Evolutionary conservation across 2,329 filamentous ascomycete genomes (phyloP).

Genomic region (Cyphellophora europaea): DNA sequence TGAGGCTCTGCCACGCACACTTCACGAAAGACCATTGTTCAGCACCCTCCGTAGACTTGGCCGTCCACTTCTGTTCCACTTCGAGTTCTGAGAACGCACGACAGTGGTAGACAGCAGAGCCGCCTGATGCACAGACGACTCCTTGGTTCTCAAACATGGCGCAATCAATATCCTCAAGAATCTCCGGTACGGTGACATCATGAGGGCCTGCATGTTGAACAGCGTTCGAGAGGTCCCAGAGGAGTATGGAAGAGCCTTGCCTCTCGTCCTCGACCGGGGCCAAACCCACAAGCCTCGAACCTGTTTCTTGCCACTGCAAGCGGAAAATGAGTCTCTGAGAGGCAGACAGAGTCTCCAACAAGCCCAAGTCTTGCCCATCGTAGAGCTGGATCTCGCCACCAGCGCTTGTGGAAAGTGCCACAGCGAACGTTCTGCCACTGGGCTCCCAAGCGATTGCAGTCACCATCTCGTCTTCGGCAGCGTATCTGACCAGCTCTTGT

Average conservation of each 20-base stretch:
- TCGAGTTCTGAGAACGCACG: conserved; percentile 12
- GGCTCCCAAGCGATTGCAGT: conserved; percentile 38
- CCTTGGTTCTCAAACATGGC: conserved; percentile 28
- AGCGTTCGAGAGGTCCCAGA: conserved; percentile 29
- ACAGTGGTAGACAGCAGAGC: conserved; percentile 16
- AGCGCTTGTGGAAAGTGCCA: conserved; percentile 35
- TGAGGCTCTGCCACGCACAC: conserved; percentile 21
- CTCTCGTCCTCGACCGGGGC: conserved; percentile 28
- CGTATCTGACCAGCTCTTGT: conserved; percentile 10
- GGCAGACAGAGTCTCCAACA: conserved; percentile 34
- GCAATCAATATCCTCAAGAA: conserved; percentile 35
- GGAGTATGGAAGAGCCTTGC: conserved; percentile 20
- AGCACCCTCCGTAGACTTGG: conserved; percentile 8
- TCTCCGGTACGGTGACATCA: conserved; percentile 16
- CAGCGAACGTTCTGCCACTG: conserved; percentile 33
- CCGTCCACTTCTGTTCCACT: conserved; percentile 14
- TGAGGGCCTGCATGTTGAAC: conserved; percentile 8
- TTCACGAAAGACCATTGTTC: conserved; percentile 33
- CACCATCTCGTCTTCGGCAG: conserved; percentile 20
- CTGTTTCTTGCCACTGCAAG: conserved; percentile 30
- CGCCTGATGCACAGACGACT: conserved; percentile 22
- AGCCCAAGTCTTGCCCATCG: conserved; percentile 31
- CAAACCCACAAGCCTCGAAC: conserved; percentile 31
- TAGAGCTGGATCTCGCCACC: conserved; percentile 35
- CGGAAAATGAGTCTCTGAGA: conserved; percentile 34